Percentiles rank a stretch among this genome's conserved stretches.
phyloP scores from a whole-genome alignment of 768 basidiomycete species.

The Leucocoprinus sp. region DNA sequence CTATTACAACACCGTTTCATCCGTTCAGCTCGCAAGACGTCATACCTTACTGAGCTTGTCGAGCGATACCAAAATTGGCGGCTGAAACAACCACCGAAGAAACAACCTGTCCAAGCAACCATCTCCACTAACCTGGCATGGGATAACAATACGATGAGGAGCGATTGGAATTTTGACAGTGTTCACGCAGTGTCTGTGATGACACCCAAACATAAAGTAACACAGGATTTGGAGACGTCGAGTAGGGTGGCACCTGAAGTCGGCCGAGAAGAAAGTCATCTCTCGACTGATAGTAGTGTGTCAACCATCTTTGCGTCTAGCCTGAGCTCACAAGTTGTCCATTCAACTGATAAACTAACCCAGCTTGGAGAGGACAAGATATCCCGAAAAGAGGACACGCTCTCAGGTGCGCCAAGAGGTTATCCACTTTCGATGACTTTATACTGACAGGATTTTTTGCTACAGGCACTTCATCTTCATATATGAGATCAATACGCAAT shows the following conservation, averaged over 20 bases:
- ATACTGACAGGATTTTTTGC: slow-evolving; percentile 15
- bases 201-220: slow-evolving; percentile 70
- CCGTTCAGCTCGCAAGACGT: slow-evolving; percentile 72
- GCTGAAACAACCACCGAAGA: slow-evolving; percentile 49
- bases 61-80: slow-evolving; percentile 81
- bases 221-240: slow-evolving; percentile 52
- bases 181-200: slow-evolving; percentile 63
- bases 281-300: slow-evolving; percentile 51
- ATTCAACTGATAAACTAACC: slow-evolving; percentile 43
- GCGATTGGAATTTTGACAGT: slow-evolving; percentile 96
- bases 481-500: slow-evolving; percentile 56
- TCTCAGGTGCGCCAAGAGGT: slow-evolving; percentile 30
- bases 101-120: slow-evolving; percentile 49
- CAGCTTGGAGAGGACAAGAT: slow-evolving; percentile 27
- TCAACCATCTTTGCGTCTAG: slow-evolving; percentile 43
- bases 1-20: slow-evolving; percentile 93
- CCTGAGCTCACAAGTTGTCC: slow-evolving; percentile 45
- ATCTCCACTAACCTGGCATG: slow-evolving; percentile 52
- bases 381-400: slow-evolving; percentile 30
- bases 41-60: slow-evolving; percentile 78
- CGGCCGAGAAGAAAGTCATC: slow-evolving; percentile 37
- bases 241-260: slow-evolving; percentile 39
- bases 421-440: slow-evolving; percentile 12
- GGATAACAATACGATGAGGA: slow-evolving; percentile 77
- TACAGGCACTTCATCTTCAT: slow-evolving; percentile 62